Evolutionary conservation across 2,329 filamentous ascomycete genomes (phyloP).

Genomic region (Aspergillus candidus): DNA sequence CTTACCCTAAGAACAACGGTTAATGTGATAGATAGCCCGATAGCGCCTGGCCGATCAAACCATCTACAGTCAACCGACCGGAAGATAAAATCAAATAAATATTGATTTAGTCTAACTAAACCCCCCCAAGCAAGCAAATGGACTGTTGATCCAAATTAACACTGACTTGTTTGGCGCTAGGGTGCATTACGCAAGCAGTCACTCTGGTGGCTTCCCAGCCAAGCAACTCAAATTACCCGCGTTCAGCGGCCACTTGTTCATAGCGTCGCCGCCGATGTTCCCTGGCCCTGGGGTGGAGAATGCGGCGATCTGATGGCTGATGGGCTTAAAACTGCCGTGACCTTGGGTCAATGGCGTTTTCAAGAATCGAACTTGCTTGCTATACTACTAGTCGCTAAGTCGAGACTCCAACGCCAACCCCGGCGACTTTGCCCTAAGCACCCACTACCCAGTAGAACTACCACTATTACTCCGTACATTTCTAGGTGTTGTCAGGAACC

Average conservation of each 20-base stretch:
- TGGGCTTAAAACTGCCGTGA: conserved; percentile 22
- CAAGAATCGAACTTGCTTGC: conserved; percentile 5
- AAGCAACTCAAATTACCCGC: conserved; percentile 26
- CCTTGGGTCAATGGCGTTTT: conserved; percentile 15
- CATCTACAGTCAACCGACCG: not conserved
- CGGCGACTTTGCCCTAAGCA: too few relatives aligned
- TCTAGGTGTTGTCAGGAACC: too few relatives aligned
- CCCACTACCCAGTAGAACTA: too few relatives aligned
- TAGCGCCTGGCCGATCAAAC: not conserved
- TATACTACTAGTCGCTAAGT: conserved; percentile 1
- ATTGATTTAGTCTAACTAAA: too few relatives aligned
- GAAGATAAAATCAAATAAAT: too few relatives aligned
- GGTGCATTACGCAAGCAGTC: conserved; percentile 34
- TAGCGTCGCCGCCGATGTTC: conserved; percentile 25
- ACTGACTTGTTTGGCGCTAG: conserved; percentile 14
- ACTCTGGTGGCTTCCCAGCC: conserved; percentile 11
- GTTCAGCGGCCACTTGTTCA: conserved; percentile 28
- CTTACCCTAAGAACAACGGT: too few relatives aligned
- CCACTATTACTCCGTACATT: too few relatives aligned
- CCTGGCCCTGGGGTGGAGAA: conserved; percentile 31
- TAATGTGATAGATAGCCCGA: too few relatives aligned
- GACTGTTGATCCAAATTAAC: conserved; percentile 32
- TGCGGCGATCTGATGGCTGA: conserved; percentile 30
- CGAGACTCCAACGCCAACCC: too few relatives aligned
- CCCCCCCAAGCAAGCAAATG: not conserved